A percentile compares a stretch with the other conserved stretches of the same genome.
Conservation (phyloP, 1,139 yeast genomes). For the Debaryomycetaceae sp. region DNA sequence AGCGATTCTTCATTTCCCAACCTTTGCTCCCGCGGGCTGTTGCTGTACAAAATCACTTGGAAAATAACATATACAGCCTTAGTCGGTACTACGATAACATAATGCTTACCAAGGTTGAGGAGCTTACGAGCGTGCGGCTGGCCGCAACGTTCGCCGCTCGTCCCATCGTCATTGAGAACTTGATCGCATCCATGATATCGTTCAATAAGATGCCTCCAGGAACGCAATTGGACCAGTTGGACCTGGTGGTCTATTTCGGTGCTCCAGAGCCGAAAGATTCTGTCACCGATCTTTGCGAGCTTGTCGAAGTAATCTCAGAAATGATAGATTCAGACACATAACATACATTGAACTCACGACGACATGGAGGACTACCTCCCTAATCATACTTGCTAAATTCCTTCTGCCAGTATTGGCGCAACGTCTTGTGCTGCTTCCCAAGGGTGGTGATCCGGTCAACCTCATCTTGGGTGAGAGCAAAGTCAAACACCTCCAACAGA, state of each 20-base stretch:
- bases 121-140: neutral
- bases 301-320: constrained; percentile 15
- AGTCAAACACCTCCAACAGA: constrained; percentile 18
- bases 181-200: constrained; percentile 32
- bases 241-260: constrained; percentile 19
- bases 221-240: constrained; percentile 31
- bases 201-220: constrained; percentile 26
- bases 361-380: neutral
- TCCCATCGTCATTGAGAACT: constrained; percentile 17
- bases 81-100: constrained; percentile 27
- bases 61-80: constrained; percentile 28
- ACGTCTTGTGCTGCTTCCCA: constrained; percentile 19
- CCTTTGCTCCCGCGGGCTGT: too few species aligned
- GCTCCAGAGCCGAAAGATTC: constrained; percentile 16
- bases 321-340: constrained; percentile 7
- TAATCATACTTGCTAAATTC: constrained; percentile 21
- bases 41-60: constrained; percentile 24
- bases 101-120: constrained; percentile 14
- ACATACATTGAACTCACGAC: constrained; percentile 3
- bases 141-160: constrained; percentile 10
- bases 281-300: constrained; percentile 21
- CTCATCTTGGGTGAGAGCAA: constrained; percentile 19
- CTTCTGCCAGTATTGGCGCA: constrained; percentile 22
- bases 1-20: constrained; percentile 12
- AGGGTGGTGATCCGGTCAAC: constrained; percentile 23